Percentiles rank a stretch among this genome's conserved stretches.
These are phyloP conservation scores for Fusarium duplospermum DNA, from an alignment of 2,329 filamentous ascomycete species.

Conservation along the genomic window DNA sequence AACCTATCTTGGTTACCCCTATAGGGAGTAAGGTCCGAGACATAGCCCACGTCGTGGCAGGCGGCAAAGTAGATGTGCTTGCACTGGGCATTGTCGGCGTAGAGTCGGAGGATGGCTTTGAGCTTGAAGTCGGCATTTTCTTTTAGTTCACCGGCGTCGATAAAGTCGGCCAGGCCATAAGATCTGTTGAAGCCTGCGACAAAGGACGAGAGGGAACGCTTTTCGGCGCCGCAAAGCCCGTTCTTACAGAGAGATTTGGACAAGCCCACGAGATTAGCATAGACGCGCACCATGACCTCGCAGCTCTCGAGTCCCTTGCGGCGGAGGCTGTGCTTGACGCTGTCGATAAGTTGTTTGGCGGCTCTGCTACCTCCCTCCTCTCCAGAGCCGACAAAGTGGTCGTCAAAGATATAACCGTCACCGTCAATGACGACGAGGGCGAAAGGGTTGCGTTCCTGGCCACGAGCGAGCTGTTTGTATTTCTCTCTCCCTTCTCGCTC, in stretches of 20 bases:
- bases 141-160: conserved; percentile 71
- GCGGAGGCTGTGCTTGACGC: conserved; percentile 60
- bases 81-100: conserved; percentile 69
- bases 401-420: conserved; percentile 67
- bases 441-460: conserved; percentile 66
- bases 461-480: conserved; percentile 64
- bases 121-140: conserved; percentile 71
- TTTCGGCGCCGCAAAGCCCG: conserved; percentile 64
- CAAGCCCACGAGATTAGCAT: conserved; percentile 65
- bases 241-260: conserved; percentile 59
- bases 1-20: conserved; percentile 61
- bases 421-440: conserved; percentile 72
- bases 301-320: conserved; percentile 61
- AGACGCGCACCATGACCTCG: conserved; percentile 66
- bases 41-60: conserved; percentile 66
- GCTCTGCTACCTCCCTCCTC: conserved; percentile 67
- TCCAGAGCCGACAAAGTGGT: conserved; percentile 59
- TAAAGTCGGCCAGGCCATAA: conserved; percentile 69
- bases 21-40: conserved; percentile 66
- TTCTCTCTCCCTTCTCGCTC: conserved; percentile 64
- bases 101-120: conserved; percentile 60
- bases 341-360: conserved; percentile 64
- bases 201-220: conserved; percentile 67
- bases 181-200: conserved; percentile 67
- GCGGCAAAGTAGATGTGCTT: conserved; percentile 73